A percentile compares a stretch with the other conserved stretches of the same genome.
phyloP scores from a whole-genome alignment of 2,329 filamentous ascomycete genomes.

The Nigrospora oryzae region DNA sequence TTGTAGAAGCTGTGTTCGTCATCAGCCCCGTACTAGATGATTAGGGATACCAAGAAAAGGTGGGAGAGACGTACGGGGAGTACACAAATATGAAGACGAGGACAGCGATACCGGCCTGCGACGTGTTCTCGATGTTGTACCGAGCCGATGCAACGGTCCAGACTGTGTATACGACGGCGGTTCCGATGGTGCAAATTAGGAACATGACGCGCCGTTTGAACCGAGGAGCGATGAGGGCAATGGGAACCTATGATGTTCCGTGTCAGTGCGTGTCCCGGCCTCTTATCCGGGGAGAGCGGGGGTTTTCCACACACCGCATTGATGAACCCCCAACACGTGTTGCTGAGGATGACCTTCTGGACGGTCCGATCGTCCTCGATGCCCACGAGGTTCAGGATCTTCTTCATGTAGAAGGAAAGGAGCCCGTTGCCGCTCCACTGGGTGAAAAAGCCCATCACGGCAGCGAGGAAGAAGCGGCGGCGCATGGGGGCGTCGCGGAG shows the following conservation, averaged over 20 bases:
- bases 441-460: slow-evolving; percentile 27
- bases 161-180: slow-evolving; percentile 24
- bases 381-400: slow-evolving; percentile 28
- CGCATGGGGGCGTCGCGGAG: slow-evolving; percentile 24
- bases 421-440: slow-evolving; percentile 31
- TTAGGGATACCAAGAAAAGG: not conserved
- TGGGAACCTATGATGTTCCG: slow-evolving; percentile 11
- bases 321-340: slow-evolving; percentile 27
- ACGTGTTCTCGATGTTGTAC: slow-evolving; percentile 23
- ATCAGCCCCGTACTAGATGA: slow-evolving; percentile 2
- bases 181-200: slow-evolving; percentile 26
- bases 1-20: slow-evolving; percentile 20
- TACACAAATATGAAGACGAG: slow-evolving; percentile 35
- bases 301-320: slow-evolving; percentile 9
- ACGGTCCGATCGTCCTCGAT: slow-evolving; percentile 25
- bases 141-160: slow-evolving; percentile 29
- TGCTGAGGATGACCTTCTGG: slow-evolving; percentile 28
- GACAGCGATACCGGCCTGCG: slow-evolving; percentile 25
- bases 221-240: slow-evolving; percentile 25
- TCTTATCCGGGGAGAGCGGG: too few species aligned
- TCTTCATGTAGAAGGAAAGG: slow-evolving; percentile 29
- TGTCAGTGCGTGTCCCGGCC: not conserved
- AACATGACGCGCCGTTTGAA: slow-evolving; percentile 26
- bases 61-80: slow-evolving; percentile 17
- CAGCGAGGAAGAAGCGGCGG: slow-evolving; percentile 22